Percentiles rank a stretch among this genome's conserved stretches.
Evolutionary conservation across 176 grass and related monocot genomes (phyloP).

Genomic region (Miscanthus lutarioriparius): DNA sequence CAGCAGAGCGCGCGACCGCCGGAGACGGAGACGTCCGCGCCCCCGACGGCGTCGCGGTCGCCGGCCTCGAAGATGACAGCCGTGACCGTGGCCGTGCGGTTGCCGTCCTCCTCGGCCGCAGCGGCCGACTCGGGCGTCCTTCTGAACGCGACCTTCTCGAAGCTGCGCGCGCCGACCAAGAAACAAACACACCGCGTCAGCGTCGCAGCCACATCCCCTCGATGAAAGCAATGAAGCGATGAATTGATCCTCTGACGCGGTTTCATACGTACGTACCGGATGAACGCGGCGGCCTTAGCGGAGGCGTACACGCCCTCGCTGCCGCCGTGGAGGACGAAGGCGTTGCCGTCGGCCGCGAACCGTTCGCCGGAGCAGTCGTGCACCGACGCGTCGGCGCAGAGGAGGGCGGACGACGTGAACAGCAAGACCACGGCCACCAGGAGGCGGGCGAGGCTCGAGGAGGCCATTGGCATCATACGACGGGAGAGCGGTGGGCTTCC

Average conservation of each 20-base stretch:
- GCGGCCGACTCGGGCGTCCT: constrained; percentile 46
- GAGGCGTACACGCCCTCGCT: constrained; percentile 81
- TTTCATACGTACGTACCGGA: constrained; percentile 49
- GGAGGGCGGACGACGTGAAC: background rate
- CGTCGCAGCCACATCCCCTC: background rate
- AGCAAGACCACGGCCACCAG: background rate
- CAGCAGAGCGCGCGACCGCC: constrained; percentile 64
- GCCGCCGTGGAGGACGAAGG: constrained; percentile 68
- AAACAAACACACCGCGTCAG: background rate
- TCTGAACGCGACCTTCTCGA: constrained; percentile 72
- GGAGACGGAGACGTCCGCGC: constrained; percentile 18
- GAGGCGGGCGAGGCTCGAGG: constrained; percentile 13
- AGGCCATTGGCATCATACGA: constrained; percentile 39
- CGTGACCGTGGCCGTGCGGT: constrained; percentile 40
- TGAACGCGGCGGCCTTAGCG: constrained; percentile 50
- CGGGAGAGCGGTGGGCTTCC: background rate
- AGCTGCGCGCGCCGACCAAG: constrained; percentile 44
- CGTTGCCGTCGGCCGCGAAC: constrained; percentile 54
- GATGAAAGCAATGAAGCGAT: background rate
- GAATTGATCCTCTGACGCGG: background rate
- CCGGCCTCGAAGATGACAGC: constrained; percentile 68
- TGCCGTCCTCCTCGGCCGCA: constrained; percentile 19
- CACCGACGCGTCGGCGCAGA: constrained; percentile 57
- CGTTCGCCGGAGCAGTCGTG: constrained; percentile 65
- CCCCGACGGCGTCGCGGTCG: constrained; percentile 44